Conservation (phyloP, 2,329 filamentous ascomycete genomes). For the Blastomyces percursus region DNA sequence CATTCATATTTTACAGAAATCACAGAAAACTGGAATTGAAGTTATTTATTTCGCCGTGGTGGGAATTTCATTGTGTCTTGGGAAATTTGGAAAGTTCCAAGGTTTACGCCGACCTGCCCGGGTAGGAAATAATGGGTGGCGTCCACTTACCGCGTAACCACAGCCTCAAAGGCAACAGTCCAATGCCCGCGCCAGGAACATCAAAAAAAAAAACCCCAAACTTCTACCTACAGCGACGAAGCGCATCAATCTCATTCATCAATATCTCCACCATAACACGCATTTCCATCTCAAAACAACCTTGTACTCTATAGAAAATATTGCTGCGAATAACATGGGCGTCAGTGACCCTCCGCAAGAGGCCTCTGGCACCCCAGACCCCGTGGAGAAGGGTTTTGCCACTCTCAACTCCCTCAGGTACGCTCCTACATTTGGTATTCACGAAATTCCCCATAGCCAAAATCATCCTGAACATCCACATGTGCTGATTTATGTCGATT, state of each 20-base stretch:
- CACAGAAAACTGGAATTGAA: background rate
- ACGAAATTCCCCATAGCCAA: background rate
- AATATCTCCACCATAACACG: conserved; percentile 13
- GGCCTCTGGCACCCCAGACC: conserved; percentile 44
- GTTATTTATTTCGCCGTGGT: background rate
- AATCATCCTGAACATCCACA: conserved; percentile 3
- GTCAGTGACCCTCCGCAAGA: conserved; percentile 45
- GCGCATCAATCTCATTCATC: conserved; percentile 14
- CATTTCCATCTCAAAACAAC: conserved; percentile 16
- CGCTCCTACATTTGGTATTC: conserved; percentile 22
- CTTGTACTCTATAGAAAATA: conserved; percentile 4
- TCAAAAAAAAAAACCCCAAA: conserved; percentile 6
- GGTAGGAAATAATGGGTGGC: background rate
- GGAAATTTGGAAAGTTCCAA: too few species aligned
- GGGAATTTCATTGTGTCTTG: background rate
- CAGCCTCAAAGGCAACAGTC: background rate
- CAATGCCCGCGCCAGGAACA: background rate
- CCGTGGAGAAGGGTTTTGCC: conserved; percentile 65
- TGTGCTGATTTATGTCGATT: conserved; percentile 6
- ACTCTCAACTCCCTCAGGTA: conserved; percentile 75
- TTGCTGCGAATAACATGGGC: conserved; percentile 36
- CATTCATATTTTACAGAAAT: background rate
- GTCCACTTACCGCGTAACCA: background rate
- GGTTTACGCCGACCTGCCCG: too few species aligned
- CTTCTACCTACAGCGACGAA: background rate